These are phyloP conservation scores for Diutina pseudorugosa DNA, from an alignment of 1,139 yeast genomes.

Conservation along the genomic window DNA sequence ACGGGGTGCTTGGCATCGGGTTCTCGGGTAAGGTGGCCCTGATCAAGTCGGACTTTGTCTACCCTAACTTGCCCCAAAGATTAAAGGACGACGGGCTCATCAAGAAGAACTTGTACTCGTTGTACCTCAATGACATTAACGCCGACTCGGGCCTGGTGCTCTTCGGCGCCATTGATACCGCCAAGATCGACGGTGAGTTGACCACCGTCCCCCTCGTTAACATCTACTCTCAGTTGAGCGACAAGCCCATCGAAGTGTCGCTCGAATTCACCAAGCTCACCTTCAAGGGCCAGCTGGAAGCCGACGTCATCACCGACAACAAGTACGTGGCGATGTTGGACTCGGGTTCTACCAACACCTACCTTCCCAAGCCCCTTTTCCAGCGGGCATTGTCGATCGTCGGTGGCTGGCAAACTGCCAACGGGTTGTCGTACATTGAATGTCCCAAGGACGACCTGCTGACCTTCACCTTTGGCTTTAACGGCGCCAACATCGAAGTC, in stretches of 20 bases:
- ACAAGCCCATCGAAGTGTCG: conserved; percentile 15
- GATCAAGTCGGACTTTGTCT: conserved; percentile 8
- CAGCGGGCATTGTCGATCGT: conserved; percentile 10
- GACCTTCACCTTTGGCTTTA: conserved; percentile 15
- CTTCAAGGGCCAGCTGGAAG: neutral
- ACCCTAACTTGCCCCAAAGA: conserved; percentile 20
- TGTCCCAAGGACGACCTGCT: conserved; percentile 14
- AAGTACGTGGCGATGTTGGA: conserved; percentile 16
- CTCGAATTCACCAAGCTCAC: conserved; percentile 8
- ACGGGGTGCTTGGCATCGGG: conserved; percentile 56
- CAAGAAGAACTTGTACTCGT: conserved; percentile 38
- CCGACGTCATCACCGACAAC: neutral
- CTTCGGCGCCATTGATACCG: conserved; percentile 48
- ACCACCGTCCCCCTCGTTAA: conserved; percentile 9
- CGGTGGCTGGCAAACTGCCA: conserved; percentile 9
- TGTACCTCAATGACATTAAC: conserved; percentile 29
- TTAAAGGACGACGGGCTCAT: conserved; percentile 33
- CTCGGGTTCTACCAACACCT: conserved; percentile 28
- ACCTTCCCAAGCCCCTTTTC: conserved; percentile 14
- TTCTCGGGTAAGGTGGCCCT: conserved; percentile 37
- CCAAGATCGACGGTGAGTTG: conserved; percentile 31
- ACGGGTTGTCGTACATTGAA: conserved; percentile 16
- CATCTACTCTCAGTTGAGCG: conserved; percentile 10
- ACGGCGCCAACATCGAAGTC: conserved; percentile 14
- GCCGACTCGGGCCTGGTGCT: conserved; percentile 33